Evolutionary conservation across 352 stramenopile species (phyloP), one percentile per base, ranked within the genome.

Genomic region (Phytophthora uliginosa): DNA sequence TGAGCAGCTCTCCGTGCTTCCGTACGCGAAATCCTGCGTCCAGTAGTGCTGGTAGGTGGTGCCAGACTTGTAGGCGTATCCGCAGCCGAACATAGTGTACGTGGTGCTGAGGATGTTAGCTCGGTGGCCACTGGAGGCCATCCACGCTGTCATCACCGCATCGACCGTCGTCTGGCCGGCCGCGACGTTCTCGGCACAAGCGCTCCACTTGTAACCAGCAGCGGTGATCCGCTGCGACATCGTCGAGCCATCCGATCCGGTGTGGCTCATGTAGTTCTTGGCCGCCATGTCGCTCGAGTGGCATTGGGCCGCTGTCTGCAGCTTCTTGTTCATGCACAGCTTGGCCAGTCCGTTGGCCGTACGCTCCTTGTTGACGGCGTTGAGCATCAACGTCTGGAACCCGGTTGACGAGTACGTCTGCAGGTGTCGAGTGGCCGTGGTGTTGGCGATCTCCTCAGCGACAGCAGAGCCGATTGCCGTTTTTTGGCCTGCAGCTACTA

Each of bases 181-280:
- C 3, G 80, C 80, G 10, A 85, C 75, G 65, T 87, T 87, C 66
- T 87, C 80, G 9, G 69, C 80, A 12, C 82, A 71, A 52, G 56
- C 76, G 33, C 67, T 79, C 71, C 80, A 86, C 48, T 79, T 69
- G 68, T 85, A 89, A 0, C 79, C 69, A 28, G 75, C 48, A 8
- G 60, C 66, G 22, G 59, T 82, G 34, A 89, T 75, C 7, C 81
- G 78, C 33, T 53, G 12, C 1, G 26, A 52, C 61, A 81, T 75
- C 3, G 75, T 76, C 26, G 73, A 79, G 1, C 80, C 81, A 45
- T 72, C 67, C 10, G 67, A 74, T 6, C 78, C 78, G 0, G 66
- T 82, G 76, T 88, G 80, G 55, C 59, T 74, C 76, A 85, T 85
- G 51, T 74, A 83, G 64, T 82, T 76, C 18, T 82, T 69, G 0